A percentile compares a stretch with the other conserved stretches of the same genome.
Evolutionary conservation across 1,139 yeast genomes (phyloP).

Genomic region (Protomyces pachydermus): DNA sequence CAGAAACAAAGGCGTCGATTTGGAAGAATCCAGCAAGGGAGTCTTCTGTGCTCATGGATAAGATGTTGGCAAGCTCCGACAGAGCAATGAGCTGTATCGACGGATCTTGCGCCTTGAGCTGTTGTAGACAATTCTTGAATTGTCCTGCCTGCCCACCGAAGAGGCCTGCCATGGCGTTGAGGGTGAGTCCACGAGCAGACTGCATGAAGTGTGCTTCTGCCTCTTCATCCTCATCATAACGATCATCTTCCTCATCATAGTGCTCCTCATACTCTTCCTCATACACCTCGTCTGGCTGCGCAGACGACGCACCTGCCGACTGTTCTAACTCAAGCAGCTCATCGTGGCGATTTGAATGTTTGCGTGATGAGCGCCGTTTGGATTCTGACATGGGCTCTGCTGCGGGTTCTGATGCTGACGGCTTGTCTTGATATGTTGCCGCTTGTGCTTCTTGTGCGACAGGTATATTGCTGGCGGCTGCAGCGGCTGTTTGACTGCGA

Average conservation of each 20-base stretch:
- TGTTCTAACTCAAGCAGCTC: conserved; percentile 1
- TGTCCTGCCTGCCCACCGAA: conserved; percentile 31
- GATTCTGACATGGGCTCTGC: conserved; percentile 13
- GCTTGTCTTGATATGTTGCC: not conserved
- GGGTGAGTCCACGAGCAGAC: conserved; percentile 31
- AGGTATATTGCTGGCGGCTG: not conserved
- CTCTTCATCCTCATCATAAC: conserved; percentile 34
- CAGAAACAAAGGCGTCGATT: conserved; percentile 51
- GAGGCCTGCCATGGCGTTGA: conserved; percentile 36
- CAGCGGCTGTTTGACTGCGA: conserved; percentile 1
- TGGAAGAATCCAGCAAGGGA: conserved; percentile 48
- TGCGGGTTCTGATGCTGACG: not conserved
- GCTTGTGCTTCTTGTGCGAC: not conserved
- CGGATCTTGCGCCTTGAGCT: conserved; percentile 43
- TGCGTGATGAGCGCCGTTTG: conserved; percentile 17
- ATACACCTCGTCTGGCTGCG: conserved; percentile 22
- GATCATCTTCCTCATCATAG: conserved; percentile 27
- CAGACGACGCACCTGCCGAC: not conserved
- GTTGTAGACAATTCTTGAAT: conserved; percentile 36
- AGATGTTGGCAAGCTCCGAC: conserved; percentile 41
- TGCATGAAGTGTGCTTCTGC: conserved; percentile 30
- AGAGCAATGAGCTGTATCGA: conserved; percentile 44
- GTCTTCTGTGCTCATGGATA: conserved; percentile 42
- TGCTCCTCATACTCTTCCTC: conserved; percentile 17
- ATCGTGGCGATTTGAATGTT: conserved; percentile 8